Percentiles rank a stretch among this genome's conserved stretches.
Conservation (phyloP, 164 flowering plant species). For the Sedum album region DNA sequence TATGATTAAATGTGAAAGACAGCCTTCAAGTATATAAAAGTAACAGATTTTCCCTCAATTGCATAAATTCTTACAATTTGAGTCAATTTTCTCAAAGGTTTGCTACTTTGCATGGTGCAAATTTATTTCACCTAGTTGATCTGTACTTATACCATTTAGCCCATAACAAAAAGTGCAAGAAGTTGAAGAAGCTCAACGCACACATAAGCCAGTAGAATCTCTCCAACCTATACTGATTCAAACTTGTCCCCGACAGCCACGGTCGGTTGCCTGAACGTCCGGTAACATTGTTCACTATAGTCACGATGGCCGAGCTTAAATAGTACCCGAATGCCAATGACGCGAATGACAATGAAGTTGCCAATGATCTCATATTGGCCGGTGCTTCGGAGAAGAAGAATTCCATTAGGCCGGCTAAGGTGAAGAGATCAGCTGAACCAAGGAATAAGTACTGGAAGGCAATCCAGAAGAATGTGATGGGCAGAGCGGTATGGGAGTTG, state of each 20-base stretch:
- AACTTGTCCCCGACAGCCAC: constrained; percentile 62
- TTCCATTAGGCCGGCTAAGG: constrained; percentile 76
- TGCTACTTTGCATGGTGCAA: neutral
- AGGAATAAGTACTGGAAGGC: constrained; percentile 29
- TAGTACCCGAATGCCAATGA: constrained; percentile 82
- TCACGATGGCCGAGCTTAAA: constrained; percentile 69
- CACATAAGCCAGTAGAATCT: constrained; percentile 80
- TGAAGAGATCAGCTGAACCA: constrained; percentile 83
- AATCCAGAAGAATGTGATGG: constrained; percentile 21
- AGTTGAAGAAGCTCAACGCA: constrained; percentile 51
- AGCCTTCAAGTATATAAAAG: neutral
- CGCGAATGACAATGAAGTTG: constrained; percentile 78
- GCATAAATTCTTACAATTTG: no score
- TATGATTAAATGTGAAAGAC: no score
- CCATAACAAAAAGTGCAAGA: constrained; percentile 65
- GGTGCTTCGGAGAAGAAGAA: constrained; percentile 95
- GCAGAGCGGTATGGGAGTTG: constrained; percentile 1
- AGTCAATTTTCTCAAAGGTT: no score
- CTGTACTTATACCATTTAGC: constrained; percentile 57
- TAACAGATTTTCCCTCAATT: neutral
- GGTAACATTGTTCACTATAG: constrained; percentile 48
- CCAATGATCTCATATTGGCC: constrained; percentile 64
- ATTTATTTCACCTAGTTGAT: constrained; percentile 12
- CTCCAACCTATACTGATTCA: constrained; percentile 72
- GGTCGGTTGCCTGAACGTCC: constrained; percentile 21